Conservation (phyloP, 495 filamentous ascomycete species). For the Cercophora scortea region DNA sequence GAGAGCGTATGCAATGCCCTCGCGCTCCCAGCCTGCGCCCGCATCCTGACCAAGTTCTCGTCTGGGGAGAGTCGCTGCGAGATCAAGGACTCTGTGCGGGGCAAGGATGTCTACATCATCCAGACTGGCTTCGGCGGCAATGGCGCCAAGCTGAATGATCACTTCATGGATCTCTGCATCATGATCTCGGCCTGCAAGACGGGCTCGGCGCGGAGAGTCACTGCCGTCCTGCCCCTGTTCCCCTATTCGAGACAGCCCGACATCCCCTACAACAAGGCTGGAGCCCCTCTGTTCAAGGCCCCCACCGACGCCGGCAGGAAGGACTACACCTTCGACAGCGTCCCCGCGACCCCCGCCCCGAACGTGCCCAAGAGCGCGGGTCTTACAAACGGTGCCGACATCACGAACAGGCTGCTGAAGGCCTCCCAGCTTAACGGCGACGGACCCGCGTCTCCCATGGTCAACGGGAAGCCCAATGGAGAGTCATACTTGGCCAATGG, state of each 20-base stretch:
- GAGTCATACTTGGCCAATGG: conserved; percentile 20
- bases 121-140: conserved; percentile 56
- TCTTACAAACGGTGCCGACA: conserved; percentile 55
- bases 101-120: conserved; percentile 97
- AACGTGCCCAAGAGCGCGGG: conserved; percentile 54
- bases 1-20: conserved; percentile 79
- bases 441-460: conserved; percentile 8
- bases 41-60: conserved; percentile 82
- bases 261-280: conserved; percentile 89
- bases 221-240: conserved; percentile 90
- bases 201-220: conserved; percentile 83
- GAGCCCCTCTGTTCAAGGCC: conserved; percentile 74
- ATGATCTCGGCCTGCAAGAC: conserved; percentile 97
- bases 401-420: conserved; percentile 60
- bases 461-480: conserved; percentile 11
- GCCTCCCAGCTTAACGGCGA: conserved; percentile 13
- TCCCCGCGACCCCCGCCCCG: conserved; percentile 74
- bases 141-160: conserved; percentile 86
- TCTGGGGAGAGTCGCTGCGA: conserved; percentile 93
- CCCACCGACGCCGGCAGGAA: conserved; percentile 44
- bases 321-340: conserved; percentile 88
- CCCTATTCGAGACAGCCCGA: conserved; percentile 94
- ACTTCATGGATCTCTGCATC: conserved; percentile 92
- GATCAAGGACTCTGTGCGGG: conserved; percentile 89
- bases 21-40: conserved; percentile 73